Evolutionary conservation across 495 filamentous ascomycete species (phyloP).

Genomic region (Podospora fimiseda): DNA sequence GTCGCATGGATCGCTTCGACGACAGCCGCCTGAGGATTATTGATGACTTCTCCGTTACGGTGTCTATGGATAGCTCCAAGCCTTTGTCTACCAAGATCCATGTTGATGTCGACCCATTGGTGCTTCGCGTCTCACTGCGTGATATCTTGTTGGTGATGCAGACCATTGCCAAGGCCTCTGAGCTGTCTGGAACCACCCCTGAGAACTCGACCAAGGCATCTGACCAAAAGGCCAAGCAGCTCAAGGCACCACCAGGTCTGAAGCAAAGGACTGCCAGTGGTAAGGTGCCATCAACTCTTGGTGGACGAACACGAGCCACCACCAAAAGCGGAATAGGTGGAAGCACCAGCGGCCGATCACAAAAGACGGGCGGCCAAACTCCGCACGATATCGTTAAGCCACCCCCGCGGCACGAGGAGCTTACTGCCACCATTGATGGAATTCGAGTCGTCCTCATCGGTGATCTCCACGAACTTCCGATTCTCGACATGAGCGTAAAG

Average conservation of each 20-base stretch:
- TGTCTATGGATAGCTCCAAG: conserved; percentile 78
- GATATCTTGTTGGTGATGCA: conserved; percentile 92
- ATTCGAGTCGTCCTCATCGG: conserved; percentile 90
- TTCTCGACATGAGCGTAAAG: conserved; percentile 91
- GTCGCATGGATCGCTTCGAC: conserved; percentile 95
- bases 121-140: conserved; percentile 85
- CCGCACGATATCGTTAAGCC: conserved; percentile 32
- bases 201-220: conserved; percentile 35
- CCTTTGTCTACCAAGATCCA: conserved; percentile 69
- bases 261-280: conserved; percentile 62
- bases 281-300: conserved; percentile 55
- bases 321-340: conserved; percentile 18
- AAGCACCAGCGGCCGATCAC: neutral
- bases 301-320: conserved; percentile 26
- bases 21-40: conserved; percentile 80
- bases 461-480: conserved; percentile 87
- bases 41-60: conserved; percentile 87
- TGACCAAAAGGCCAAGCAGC: conserved; percentile 58
- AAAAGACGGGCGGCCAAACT: conserved; percentile 5
- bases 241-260: conserved; percentile 46
- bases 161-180: conserved; percentile 87
- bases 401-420: conserved; percentile 59
- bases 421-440: conserved; percentile 79
- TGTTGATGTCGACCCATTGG: conserved; percentile 82
- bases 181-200: conserved; percentile 60